Base-by-base conservation (phyloP, 2,329 filamentous ascomycete species). In the Chrysosporium queenslandicum region DNA sequence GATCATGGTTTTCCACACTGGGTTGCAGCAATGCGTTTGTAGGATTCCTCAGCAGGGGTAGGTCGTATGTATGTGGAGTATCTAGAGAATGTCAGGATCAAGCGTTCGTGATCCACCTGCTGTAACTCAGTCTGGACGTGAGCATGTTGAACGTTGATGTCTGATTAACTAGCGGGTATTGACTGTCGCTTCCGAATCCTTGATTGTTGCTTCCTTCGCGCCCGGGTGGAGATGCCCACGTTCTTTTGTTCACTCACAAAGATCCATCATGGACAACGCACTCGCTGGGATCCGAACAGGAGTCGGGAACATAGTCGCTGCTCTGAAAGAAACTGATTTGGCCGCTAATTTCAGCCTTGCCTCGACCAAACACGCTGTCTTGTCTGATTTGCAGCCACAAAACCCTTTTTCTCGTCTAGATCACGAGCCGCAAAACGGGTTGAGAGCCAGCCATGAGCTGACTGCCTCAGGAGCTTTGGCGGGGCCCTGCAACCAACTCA, bases 401-500 rank as follows among this genome's bases (percentile, higher is more conserved):
- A 50, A 40, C 23, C 30, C 18, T 41, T 14, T 41, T 39, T 29
- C 36, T 23, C 25, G 46, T 39, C 36, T 21, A 14, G 16, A 42
- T 34, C 16, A 20, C 37, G 39, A 50, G 25, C 16, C 16, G 23
- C 37, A 30, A 45, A 45, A 29, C 40, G 11, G 37, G n/a, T 45
- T 18, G 23, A 14, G 3, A 20, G 32, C 12, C 25, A 30, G 11
- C 11, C 32, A 47, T 36, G 37, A 14, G 47, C 37, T 50, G 47
- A 32, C 37, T 50, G 47, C 37, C 47, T 23, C 16, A 34, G 25
- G 30, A 30, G 2, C 8, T 49, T 40, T 49, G 34, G 46, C 46
- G 34, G 34, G 34, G 34, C 29, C 7, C 11, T 40, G 18, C 37
- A 21, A 8, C 11, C 37, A 40, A 40, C 9, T 29, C 16, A 9